Evolutionary conservation across 768 basidiomycete species (phyloP).

Genomic region (Mycena chlorophos): DNA sequence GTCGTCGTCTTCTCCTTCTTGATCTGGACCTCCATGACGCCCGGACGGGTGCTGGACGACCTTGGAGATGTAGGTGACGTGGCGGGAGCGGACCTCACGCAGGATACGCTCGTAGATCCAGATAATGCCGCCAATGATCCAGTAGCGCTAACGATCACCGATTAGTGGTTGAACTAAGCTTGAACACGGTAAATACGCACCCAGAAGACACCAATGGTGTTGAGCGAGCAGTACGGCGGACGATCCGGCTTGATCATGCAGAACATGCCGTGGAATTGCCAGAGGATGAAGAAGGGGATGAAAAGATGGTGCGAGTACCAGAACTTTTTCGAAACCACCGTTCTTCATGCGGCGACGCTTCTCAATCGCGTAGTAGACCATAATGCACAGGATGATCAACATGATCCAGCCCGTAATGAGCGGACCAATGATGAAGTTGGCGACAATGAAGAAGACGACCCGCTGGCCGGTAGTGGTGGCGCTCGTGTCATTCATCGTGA

Average conservation of each 20-base stretch:
- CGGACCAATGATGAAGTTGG: conserved; percentile 84
- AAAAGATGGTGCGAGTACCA: conserved; percentile 92
- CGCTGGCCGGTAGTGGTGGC: conserved; percentile 56
- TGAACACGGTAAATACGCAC: conserved; percentile 43
- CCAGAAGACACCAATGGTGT: conserved; percentile 93
- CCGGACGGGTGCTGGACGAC: conserved; percentile 94
- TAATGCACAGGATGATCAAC: conserved; percentile 67
- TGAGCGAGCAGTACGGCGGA: conserved; percentile 83
- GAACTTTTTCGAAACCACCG: conserved; percentile 74
- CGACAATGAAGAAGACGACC: conserved; percentile 65
- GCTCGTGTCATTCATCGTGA: conserved; percentile 56
- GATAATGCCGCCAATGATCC: conserved; percentile 83
- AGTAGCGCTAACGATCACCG: conserved; percentile 72
- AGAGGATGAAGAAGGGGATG: conserved; percentile 88
- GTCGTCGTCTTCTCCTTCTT: conserved; percentile 91
- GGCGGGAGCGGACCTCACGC: conserved; percentile 88
- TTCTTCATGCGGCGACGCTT: conserved; percentile 68
- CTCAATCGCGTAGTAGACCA: conserved; percentile 87
- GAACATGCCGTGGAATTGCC: conserved; percentile 97
- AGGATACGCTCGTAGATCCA: conserved; percentile 88
- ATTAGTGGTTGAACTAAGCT: conserved; percentile 5
- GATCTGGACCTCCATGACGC: conserved; percentile 93
- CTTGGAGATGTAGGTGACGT: conserved; percentile 90
- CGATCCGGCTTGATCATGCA: conserved; percentile 94
- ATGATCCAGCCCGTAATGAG: conserved; percentile 88